phyloP scores from a whole-genome alignment of 1,284 basidiomycete genomes.

The Marasmius fiardii region DNA sequence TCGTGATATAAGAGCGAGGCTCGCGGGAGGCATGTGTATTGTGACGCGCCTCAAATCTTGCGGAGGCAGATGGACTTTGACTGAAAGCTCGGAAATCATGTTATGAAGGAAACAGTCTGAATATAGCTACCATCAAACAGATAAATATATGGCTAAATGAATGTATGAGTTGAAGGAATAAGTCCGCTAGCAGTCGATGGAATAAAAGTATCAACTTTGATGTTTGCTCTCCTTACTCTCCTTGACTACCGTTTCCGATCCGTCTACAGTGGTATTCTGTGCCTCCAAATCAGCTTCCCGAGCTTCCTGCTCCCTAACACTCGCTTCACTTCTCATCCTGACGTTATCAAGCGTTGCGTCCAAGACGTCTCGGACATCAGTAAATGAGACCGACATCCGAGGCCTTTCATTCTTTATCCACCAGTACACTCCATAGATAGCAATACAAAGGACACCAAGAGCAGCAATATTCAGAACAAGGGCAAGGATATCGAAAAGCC shows the following conservation, averaged over 20 bases:
- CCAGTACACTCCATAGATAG: background rate
- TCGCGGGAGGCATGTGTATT: too few species aligned
- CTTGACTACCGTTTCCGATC: too few species aligned
- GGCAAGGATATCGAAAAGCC: background rate
- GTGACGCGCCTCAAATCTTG: too few species aligned
- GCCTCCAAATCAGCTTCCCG: background rate
- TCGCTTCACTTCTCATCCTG: background rate
- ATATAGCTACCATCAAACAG: too few species aligned
- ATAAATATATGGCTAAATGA: too few species aligned
- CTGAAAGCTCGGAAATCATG: too few species aligned
- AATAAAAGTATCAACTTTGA: too few species aligned
- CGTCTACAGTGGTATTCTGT: background rate
- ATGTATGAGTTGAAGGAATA: too few species aligned
- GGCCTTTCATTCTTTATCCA: conserved; percentile 2
- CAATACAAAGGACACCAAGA: background rate
- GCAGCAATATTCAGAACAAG: background rate
- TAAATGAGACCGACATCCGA: background rate
- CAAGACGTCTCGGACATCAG: background rate
- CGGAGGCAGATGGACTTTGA: too few species aligned
- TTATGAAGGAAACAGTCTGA: too few species aligned
- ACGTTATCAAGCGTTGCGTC: background rate
- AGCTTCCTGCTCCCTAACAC: background rate
- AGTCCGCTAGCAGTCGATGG: too few species aligned
- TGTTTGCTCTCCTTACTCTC: too few species aligned
- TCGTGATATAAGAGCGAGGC: background rate